phyloP scores from a whole-genome alignment of 2,329 filamentous ascomycete genomes.

The Aaosphaeria arxii region DNA sequence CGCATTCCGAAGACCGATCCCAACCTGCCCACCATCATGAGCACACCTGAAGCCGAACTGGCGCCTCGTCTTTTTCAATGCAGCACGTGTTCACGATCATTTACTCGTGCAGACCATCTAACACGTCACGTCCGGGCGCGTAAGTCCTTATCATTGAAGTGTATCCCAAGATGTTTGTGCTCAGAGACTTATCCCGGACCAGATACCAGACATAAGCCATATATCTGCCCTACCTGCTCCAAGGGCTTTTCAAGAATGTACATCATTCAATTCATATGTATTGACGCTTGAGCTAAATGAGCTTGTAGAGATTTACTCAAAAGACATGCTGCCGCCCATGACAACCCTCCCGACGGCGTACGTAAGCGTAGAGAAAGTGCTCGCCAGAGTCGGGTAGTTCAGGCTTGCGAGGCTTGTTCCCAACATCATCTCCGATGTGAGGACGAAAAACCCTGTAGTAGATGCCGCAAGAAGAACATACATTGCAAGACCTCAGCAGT shows the following conservation, averaged over 20 bases:
- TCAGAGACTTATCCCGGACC: neutral
- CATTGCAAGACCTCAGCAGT: conserved; percentile 33
- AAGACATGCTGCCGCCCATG: conserved; percentile 48
- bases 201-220: conserved; percentile 45
- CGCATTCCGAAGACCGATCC: too few relatives aligned
- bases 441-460: conserved; percentile 53
- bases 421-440: conserved; percentile 53
- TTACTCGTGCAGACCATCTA: conserved; percentile 53
- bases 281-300: neutral
- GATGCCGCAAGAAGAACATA: conserved; percentile 50
- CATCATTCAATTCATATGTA: neutral
- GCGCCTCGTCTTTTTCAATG: conserved; percentile 43
- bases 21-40: neutral
- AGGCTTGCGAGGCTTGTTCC: conserved; percentile 53
- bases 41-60: conserved; percentile 6
- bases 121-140: conserved; percentile 53
- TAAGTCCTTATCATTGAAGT: conserved; percentile 12
- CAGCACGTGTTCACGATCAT: conserved; percentile 51
- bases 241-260: conserved; percentile 48
- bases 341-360: conserved; percentile 16
- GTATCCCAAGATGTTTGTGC: too few relatives aligned
- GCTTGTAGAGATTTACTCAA: conserved; percentile 47
- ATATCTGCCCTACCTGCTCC: conserved; percentile 43
- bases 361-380: conserved; percentile 21
- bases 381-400: conserved; percentile 29